Percentiles rank a stretch among this genome's conserved stretches.
Conservation (phyloP, 2,329 filamentous ascomycete genomes). For the Exophiala aquamarina region DNA sequence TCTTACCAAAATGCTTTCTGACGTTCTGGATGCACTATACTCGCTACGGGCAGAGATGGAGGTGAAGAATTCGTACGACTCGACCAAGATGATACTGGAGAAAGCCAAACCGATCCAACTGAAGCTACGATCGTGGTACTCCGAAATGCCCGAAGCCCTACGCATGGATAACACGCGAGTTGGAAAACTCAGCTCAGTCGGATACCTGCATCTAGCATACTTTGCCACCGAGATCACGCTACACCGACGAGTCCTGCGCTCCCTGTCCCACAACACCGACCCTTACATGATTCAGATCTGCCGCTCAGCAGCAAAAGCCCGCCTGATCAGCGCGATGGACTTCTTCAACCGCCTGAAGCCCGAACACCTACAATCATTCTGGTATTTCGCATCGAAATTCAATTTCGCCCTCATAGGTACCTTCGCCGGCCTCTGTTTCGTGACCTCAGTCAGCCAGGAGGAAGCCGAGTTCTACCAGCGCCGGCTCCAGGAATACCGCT, state of each 20-base stretch:
- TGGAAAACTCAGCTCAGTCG: constrained; percentile 38
- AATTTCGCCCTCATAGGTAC: constrained; percentile 96
- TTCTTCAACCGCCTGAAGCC: constrained; percentile 91
- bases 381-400: constrained; percentile 55
- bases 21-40: constrained; percentile 54
- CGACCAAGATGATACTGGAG: constrained; percentile 51
- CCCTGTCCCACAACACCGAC: constrained; percentile 52
- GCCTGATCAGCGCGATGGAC: constrained; percentile 93
- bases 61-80: constrained; percentile 25
- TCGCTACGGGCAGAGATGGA: constrained; percentile 43
- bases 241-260: constrained; percentile 42
- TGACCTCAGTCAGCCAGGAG: constrained; percentile 80
- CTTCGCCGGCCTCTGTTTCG: constrained; percentile 81
- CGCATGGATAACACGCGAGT: constrained; percentile 51
- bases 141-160: constrained; percentile 46
- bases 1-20: constrained; percentile 52
- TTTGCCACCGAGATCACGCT: constrained; percentile 48
- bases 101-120: constrained; percentile 55
- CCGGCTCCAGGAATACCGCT: constrained; percentile 83
- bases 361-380: constrained; percentile 84
- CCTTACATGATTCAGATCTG: constrained; percentile 76
- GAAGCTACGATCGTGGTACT: constrained; percentile 54
- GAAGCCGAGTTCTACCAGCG: constrained; percentile 91
- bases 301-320: constrained; percentile 88
- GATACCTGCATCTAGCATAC: constrained; percentile 48